Evolutionary conservation across 371 early-diverging fungal genomes (phyloP).

Genomic region (Mucor circinelloides): DNA sequence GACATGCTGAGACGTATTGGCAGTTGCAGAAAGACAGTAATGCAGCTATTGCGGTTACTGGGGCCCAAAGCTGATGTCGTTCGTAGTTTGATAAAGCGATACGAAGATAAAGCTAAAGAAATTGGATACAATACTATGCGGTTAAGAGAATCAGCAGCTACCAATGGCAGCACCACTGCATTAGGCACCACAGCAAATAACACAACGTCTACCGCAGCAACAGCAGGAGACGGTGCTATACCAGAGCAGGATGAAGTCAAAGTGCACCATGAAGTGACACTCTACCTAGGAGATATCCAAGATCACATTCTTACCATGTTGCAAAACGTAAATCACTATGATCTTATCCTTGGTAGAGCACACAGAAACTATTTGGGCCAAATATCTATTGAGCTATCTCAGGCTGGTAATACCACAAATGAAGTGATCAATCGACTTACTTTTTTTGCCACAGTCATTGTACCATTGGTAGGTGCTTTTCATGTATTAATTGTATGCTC

Average conservation of each 20-base stretch:
- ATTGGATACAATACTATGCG: slow-evolving; percentile 22
- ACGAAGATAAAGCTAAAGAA: slow-evolving; percentile 56
- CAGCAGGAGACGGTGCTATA: not conserved
- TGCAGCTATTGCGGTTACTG: slow-evolving; percentile 75
- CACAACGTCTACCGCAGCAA: not conserved
- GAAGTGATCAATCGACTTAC: slow-evolving; percentile 92
- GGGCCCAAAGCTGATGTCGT: slow-evolving; percentile 85
- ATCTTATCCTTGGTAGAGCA: slow-evolving; percentile 85
- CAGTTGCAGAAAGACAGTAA: slow-evolving; percentile 80
- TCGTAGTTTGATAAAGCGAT: slow-evolving; percentile 67
- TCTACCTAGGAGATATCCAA: slow-evolving; percentile 88
- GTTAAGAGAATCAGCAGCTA: not conserved
- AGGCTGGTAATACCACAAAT: slow-evolving; percentile 90
- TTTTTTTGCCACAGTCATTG: slow-evolving; percentile 85
- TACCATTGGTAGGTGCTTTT: slow-evolving; percentile 58
- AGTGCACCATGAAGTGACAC: slow-evolving; percentile 52
- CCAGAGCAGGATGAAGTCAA: slow-evolving; percentile 27
- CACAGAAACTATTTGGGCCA: slow-evolving; percentile 96
- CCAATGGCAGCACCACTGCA: not conserved
- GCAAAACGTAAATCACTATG: slow-evolving; percentile 89
- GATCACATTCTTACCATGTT: slow-evolving; percentile 96
- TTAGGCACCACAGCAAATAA: not conserved
- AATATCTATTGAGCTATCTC: slow-evolving; percentile 94
- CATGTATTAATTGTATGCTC: not conserved
- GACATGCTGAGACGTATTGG: slow-evolving; percentile 92